Percentiles rank a stretch among this genome's conserved stretches.
These are phyloP conservation scores for Taphrina pruni DNA, from an alignment of 1,139 yeast species.

Conservation along the genomic window DNA sequence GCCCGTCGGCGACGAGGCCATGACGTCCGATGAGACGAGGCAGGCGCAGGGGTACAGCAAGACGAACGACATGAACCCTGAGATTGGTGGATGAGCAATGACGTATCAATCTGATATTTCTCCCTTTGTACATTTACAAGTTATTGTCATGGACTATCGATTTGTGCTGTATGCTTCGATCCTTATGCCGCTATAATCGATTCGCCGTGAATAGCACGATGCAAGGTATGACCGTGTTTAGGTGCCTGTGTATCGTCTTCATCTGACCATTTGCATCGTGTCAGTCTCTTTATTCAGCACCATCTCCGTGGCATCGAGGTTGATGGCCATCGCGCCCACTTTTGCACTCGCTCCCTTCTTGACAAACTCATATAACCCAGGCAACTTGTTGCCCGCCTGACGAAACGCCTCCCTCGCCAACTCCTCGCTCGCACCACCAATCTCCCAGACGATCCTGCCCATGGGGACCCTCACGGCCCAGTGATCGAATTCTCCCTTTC, in stretches of 20 bases:
- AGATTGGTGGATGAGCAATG: conserved; percentile 27
- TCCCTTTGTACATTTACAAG: not conserved
- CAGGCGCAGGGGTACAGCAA: conserved; percentile 33
- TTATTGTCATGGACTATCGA: not conserved
- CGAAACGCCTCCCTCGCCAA: conserved; percentile 91
- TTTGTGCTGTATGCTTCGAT: not conserved
- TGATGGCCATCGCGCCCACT: conserved; percentile 58
- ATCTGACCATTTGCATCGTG: conserved; percentile 25
- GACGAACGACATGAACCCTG: conserved; percentile 36
- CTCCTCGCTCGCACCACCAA: conserved; percentile 81
- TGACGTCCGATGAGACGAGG: conserved; percentile 28
- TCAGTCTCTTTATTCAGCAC: conserved; percentile 23
- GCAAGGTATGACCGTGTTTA: too few species aligned
- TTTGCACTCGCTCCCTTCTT: conserved; percentile 69
- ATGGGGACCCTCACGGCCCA: conserved; percentile 98
- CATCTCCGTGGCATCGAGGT: conserved; percentile 32
- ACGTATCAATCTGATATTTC: too few species aligned
- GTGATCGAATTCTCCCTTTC: conserved; percentile 96
- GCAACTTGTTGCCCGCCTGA: conserved; percentile 89
- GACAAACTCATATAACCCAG: conserved; percentile 89
- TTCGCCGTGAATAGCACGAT: too few species aligned
- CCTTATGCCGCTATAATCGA: not conserved
- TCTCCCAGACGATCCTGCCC: conserved; percentile 89
- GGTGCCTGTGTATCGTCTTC: not conserved
- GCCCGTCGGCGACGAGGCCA: conserved; percentile 28